These are phyloP conservation scores for Bassia scoparia DNA, from an alignment of 148 eudicot species.

Conservation along the genomic window DNA sequence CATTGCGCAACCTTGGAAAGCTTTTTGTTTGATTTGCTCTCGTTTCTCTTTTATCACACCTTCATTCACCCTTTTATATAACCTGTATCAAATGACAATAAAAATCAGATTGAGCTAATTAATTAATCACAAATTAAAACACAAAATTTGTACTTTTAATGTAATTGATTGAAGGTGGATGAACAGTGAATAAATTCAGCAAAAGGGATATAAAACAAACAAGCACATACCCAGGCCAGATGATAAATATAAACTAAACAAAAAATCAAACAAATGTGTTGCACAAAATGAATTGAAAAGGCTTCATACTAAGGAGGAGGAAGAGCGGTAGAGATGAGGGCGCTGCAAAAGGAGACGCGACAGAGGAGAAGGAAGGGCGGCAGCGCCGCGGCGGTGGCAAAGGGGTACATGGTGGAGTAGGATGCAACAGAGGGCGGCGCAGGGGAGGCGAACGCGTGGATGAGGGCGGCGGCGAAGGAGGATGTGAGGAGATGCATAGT, in stretches of 20 bases:
- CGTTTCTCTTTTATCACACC: neutral
- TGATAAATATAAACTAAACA: neutral
- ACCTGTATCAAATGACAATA: slow-evolving; percentile 11
- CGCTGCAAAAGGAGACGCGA: too few species aligned
- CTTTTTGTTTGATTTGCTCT: neutral
- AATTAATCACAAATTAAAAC: neutral
- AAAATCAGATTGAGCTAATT: neutral
- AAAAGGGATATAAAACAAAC: neutral
- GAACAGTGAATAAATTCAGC: neutral
- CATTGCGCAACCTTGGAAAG: slow-evolving; percentile 61
- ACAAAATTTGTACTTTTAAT: neutral
- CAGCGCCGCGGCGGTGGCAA: too few species aligned
- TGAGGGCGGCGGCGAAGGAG: too few species aligned
- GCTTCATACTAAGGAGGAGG: neutral
- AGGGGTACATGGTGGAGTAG: too few species aligned
- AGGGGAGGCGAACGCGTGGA: too few species aligned
- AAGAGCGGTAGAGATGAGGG: too few species aligned
- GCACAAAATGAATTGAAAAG: neutral
- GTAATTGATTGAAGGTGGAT: neutral
- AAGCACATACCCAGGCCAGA: slow-evolving; percentile 10
- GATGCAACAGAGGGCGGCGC: too few species aligned
- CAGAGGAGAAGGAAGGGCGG: too few species aligned
- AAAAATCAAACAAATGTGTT: too few species aligned
- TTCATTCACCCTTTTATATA: neutral
- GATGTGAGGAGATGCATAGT: too few species aligned